Evolutionary conservation across 371 early-diverging fungal species (phyloP).

Genomic region (Dinochytrium kinnereticum): DNA sequence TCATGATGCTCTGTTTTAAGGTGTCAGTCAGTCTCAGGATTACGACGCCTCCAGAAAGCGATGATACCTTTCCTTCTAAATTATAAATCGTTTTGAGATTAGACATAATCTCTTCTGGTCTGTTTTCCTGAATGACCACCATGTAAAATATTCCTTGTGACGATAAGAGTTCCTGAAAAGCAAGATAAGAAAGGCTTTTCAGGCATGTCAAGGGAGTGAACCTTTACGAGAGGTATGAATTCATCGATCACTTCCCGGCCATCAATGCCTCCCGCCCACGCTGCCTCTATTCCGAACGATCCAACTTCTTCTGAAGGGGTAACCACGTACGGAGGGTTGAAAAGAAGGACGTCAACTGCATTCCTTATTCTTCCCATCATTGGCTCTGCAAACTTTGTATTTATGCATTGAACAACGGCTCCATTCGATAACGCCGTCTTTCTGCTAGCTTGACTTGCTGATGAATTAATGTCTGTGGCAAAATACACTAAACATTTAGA

Average conservation of each 20-base stretch:
- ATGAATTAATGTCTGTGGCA: conserved; percentile 85
- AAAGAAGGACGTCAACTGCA: conserved; percentile 80
- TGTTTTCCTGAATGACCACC: conserved; percentile 88
- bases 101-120: conserved; percentile 79
- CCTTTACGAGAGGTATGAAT: conserved; percentile 69
- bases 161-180: conserved; percentile 68
- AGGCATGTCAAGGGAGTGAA: not conserved
- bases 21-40: too few relatives aligned
- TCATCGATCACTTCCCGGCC: conserved; percentile 92
- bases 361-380: conserved; percentile 61
- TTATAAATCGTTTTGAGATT: conserved; percentile 27
- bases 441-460: conserved; percentile 69
- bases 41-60: not conserved
- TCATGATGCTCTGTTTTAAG: not conserved
- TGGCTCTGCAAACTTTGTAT: conserved; percentile 62
- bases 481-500: conserved; percentile 54
- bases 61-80: conserved; percentile 30
- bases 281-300: conserved; percentile 71
- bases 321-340: conserved; percentile 94
- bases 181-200: too few relatives aligned
- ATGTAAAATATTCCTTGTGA: conserved; percentile 82
- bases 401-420: conserved; percentile 59
- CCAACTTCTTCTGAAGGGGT: conserved; percentile 79
- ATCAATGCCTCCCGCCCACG: conserved; percentile 94
- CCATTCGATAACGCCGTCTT: conserved; percentile 67